A percentile compares a stretch with the other conserved stretches of the same genome.
phyloP scores from a whole-genome alignment of 495 filamentous ascomycete species.

The Hypoxylon fuscum region DNA sequence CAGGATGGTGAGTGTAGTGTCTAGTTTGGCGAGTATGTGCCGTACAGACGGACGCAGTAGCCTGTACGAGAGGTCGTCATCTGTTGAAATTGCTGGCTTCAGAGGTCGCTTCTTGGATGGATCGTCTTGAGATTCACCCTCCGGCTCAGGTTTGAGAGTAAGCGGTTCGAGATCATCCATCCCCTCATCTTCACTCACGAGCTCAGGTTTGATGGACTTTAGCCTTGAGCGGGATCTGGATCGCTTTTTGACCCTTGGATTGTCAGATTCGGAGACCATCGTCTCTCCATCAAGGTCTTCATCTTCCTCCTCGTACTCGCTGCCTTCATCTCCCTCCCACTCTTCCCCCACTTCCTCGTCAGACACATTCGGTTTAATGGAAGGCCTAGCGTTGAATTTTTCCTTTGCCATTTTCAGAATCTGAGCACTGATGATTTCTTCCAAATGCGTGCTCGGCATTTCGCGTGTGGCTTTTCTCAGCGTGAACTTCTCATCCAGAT shows the following conservation, averaged over 20 bases:
- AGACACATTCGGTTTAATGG: slow-evolving; percentile 18
- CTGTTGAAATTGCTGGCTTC: slow-evolving; percentile 43
- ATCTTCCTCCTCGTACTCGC: too few species aligned
- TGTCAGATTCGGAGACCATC: slow-evolving; percentile 10
- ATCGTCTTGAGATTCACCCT: slow-evolving; percentile 19
- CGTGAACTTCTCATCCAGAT: slow-evolving; percentile 54
- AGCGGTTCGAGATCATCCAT: slow-evolving; percentile 30
- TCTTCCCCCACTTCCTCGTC: slow-evolving; percentile 21
- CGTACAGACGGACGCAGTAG: slow-evolving; percentile 71
- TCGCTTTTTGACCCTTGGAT: slow-evolving; percentile 4
- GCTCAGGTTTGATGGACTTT: slow-evolving; percentile 30
- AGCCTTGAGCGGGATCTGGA: slow-evolving; percentile 21
- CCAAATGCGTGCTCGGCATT: slow-evolving; percentile 65
- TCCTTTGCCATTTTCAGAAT: slow-evolving; percentile 72
- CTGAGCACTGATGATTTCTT: slow-evolving; percentile 70
- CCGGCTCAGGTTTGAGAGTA: slow-evolving; percentile 4
- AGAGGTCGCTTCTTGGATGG: slow-evolving; percentile 13
- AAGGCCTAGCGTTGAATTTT: slow-evolving; percentile 54
- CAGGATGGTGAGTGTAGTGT: slow-evolving; percentile 70
- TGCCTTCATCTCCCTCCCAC: slow-evolving; percentile 14
- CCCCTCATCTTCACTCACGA: slow-evolving; percentile 26
- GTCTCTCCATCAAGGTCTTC: slow-evolving; percentile 20
- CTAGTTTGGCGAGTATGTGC: slow-evolving; percentile 70
- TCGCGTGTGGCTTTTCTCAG: slow-evolving; percentile 51
- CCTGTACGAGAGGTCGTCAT: slow-evolving; percentile 67